These are phyloP conservation scores for Chrysoporthe cubensis DNA, from an alignment of 2,329 filamentous ascomycete genomes.

Conservation along the genomic window DNA sequence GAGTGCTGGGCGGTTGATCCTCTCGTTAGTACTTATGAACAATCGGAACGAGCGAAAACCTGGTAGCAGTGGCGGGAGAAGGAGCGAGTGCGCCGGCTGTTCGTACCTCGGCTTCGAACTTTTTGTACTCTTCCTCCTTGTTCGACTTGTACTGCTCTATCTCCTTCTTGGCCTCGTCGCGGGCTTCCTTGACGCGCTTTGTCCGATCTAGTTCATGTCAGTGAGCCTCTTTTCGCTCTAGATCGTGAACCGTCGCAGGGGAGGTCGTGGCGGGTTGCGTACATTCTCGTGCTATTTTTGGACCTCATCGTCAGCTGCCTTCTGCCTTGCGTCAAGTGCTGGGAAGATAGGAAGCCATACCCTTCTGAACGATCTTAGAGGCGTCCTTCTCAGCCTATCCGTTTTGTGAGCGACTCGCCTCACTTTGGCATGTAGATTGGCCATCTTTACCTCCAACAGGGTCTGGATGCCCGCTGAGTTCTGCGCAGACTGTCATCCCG, in stretches of 20 bases:
- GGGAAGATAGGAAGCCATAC: slow-evolving; percentile 51
- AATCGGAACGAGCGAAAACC: background rate
- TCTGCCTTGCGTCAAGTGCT: slow-evolving; percentile 24
- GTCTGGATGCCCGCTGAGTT: slow-evolving; percentile 99
- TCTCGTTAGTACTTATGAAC: slow-evolving; percentile 27
- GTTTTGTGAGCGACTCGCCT: slow-evolving; percentile 25
- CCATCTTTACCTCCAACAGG: slow-evolving; percentile 86
- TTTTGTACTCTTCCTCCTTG: slow-evolving; percentile 95
- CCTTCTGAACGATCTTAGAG: slow-evolving; percentile 98
- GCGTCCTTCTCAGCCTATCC: slow-evolving; percentile 92
- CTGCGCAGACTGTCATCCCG: slow-evolving; percentile 78
- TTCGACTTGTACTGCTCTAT: slow-evolving; percentile 88
- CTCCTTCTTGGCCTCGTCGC: slow-evolving; percentile 95
- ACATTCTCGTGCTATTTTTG: slow-evolving; percentile 80
- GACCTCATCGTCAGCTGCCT: slow-evolving; percentile 37
- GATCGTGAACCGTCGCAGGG: background rate
- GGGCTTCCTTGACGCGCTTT: slow-evolving; percentile 95
- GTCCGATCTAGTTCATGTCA: slow-evolving; percentile 70
- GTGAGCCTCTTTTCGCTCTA: background rate
- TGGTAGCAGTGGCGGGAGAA: background rate
- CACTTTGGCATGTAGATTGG: slow-evolving; percentile 10
- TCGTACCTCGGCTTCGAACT: slow-evolving; percentile 76
- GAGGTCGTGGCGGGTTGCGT: slow-evolving; percentile 41
- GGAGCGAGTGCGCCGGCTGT: background rate
- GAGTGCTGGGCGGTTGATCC: slow-evolving; percentile 67